Conservation (phyloP, 495 filamentous ascomycete genomes). For the Oleoguttula mirabilis region DNA sequence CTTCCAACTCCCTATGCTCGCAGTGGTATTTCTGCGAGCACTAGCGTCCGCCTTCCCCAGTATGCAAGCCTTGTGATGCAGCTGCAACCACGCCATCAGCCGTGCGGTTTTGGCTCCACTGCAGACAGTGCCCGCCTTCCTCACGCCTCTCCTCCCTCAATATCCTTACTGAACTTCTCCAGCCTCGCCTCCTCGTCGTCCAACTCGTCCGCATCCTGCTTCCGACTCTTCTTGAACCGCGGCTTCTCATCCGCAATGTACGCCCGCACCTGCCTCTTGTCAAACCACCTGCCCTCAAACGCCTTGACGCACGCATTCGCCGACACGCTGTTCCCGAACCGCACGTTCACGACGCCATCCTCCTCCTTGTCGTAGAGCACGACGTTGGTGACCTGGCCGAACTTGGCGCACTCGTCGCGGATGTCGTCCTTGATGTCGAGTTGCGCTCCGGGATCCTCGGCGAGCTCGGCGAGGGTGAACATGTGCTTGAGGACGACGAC, state of each 20-base stretch:
- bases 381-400: constrained; percentile 82
- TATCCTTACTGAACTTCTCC: constrained; percentile 26
- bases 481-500: constrained; percentile 83
- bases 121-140: too few species aligned
- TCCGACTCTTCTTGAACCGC: constrained; percentile 58
- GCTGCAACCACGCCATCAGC: too few species aligned
- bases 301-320: constrained; percentile 62
- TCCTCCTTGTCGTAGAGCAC: constrained; percentile 76
- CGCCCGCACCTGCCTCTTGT: constrained; percentile 58
- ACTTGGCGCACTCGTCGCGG: constrained; percentile 73
- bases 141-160: too few species aligned
- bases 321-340: constrained; percentile 55
- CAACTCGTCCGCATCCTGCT: constrained; percentile 29
- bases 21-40: too few species aligned
- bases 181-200: constrained; percentile 29
- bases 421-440: constrained; percentile 93
- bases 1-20: too few species aligned
- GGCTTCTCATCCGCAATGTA: constrained; percentile 64
- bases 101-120: too few species aligned
- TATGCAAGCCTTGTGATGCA: too few species aligned
- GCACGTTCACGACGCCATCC: constrained; percentile 78
- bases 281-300: constrained; percentile 77
- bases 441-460: constrained; percentile 63
- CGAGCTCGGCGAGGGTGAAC: constrained; percentile 80
- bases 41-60: too few species aligned